These are phyloP conservation scores for Ogataea paradorogensis DNA, from an alignment of 805 yeast genomes.

Conservation along the genomic window DNA sequence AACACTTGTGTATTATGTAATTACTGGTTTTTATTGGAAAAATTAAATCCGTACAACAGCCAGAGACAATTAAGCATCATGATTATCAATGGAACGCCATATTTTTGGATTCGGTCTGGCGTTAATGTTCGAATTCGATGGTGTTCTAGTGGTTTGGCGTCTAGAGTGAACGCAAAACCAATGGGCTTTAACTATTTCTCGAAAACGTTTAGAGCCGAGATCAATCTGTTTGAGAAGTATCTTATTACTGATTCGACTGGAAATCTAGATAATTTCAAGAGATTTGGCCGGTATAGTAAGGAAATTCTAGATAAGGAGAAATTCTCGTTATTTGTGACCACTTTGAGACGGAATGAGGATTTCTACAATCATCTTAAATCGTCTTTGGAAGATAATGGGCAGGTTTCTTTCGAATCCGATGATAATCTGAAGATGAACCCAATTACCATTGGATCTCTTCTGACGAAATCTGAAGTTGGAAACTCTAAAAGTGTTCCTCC, in stretches of 20 bases:
- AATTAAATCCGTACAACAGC: not conserved
- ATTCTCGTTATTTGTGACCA: constrained; percentile 17
- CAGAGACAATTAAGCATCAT: not conserved
- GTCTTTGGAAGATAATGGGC: not conserved
- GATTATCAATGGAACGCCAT: not conserved
- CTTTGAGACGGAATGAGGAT: constrained; percentile 24
- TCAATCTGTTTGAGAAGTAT: constrained; percentile 13
- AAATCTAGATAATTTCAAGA: constrained; percentile 16
- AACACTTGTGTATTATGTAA: constrained; percentile 17
- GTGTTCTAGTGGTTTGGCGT: not conserved
- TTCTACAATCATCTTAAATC: constrained; percentile 14
- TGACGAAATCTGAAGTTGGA: not conserved
- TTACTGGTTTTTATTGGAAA: not conserved
- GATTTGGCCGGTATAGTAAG: constrained; percentile 10
- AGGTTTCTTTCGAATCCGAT: not conserved
- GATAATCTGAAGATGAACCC: not conserved
- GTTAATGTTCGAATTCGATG: not conserved
- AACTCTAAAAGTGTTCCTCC: not conserved
- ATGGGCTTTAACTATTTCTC: constrained; percentile 25
- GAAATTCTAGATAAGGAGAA: constrained; percentile 8
- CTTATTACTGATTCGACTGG: constrained; percentile 11
- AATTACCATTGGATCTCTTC: constrained; percentile 10
- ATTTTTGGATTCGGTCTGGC: not conserved
- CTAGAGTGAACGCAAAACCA: constrained; percentile 10
- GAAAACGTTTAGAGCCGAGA: constrained; percentile 20